These are phyloP conservation scores for Laburnicola sp. DNA, from an alignment of 2,329 filamentous ascomycete genomes.

Conservation along the genomic window DNA sequence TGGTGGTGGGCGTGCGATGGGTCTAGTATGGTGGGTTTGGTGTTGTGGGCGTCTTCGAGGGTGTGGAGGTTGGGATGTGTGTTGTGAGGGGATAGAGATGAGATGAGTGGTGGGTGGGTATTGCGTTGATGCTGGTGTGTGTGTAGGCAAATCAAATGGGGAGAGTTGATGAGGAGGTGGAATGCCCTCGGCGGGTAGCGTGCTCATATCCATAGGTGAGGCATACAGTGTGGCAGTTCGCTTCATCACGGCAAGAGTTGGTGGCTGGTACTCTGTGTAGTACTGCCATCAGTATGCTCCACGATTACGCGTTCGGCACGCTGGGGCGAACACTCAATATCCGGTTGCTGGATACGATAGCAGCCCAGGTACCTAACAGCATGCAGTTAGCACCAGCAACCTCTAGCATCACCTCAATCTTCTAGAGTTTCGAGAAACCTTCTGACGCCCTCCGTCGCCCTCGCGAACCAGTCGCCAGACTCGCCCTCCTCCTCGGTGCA, in stretches of 20 bases:
- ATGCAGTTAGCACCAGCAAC: background rate
- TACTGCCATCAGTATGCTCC: background rate
- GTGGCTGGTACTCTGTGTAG: background rate
- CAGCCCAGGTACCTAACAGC: background rate
- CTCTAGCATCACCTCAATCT: background rate
- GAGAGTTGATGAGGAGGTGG: too few species aligned
- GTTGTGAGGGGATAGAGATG: too few species aligned
- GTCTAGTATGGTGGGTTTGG: background rate
- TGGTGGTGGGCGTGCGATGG: background rate
- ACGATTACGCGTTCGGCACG: background rate
- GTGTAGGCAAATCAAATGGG: too few species aligned
- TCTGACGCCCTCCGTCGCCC: too few species aligned
- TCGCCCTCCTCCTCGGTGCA: too few species aligned
- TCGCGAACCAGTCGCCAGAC: too few species aligned
- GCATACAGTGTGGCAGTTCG: background rate
- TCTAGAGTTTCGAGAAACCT: background rate
- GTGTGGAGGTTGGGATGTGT: too few species aligned
- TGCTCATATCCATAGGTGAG: background rate
- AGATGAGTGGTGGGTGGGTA: too few species aligned
- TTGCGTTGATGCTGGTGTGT: too few species aligned
- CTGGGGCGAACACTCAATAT: background rate
- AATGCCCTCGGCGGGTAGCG: too few species aligned
- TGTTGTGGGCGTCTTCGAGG: background rate
- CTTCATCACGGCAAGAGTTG: background rate
- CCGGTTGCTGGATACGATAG: background rate